A percentile compares a stretch with the other conserved stretches of the same genome.
These are phyloP conservation scores for Trichoderma polysporum DNA, from an alignment of 2,329 filamentous ascomycete genomes.

Conservation along the genomic window DNA sequence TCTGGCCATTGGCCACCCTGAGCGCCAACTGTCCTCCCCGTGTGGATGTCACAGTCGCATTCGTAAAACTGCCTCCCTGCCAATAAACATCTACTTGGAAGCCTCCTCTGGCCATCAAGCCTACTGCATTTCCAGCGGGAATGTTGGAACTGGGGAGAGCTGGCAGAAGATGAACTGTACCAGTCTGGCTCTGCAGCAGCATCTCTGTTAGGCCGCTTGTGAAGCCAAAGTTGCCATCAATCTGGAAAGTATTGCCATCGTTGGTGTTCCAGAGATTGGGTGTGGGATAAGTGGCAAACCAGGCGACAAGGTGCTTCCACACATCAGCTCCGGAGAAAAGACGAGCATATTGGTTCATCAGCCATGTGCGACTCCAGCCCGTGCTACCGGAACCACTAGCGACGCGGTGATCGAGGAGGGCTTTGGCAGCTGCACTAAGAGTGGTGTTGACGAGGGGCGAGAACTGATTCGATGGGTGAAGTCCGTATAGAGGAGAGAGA, in stretches of 20 bases:
- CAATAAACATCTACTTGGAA: constrained; percentile 28
- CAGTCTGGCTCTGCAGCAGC: constrained; percentile 42
- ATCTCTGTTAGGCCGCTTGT: constrained; percentile 46
- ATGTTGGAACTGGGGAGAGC: constrained; percentile 28
- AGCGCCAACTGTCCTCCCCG: constrained; percentile 25
- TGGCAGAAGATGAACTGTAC: constrained; percentile 29
- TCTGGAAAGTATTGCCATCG: constrained; percentile 41
- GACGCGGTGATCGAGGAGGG: constrained; percentile 33
- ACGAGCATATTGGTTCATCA: constrained; percentile 46
- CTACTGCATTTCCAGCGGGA: constrained; percentile 25
- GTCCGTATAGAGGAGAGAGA: constrained; percentile 46
- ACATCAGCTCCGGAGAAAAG: constrained; percentile 39
- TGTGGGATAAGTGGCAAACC: constrained; percentile 30
- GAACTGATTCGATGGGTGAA: constrained; percentile 41
- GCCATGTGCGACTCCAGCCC: constrained; percentile 48
- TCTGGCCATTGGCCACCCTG: constrained; percentile 23
- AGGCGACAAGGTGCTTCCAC: constrained; percentile 21
- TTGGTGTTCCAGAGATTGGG: constrained; percentile 42
- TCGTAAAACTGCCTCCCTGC: constrained; percentile 23
- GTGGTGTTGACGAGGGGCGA: constrained; percentile 22
- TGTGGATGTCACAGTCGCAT: constrained; percentile 27
- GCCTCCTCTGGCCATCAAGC: constrained; percentile 26
- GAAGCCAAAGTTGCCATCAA: constrained; percentile 51
- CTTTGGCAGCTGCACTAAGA: constrained; percentile 28
- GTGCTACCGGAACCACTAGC: constrained; percentile 31